Evolutionary conservation across 1,139 yeast species (phyloP), one percentile per base, ranked within the genome.

Genomic region (Taphrina deformans): DNA sequence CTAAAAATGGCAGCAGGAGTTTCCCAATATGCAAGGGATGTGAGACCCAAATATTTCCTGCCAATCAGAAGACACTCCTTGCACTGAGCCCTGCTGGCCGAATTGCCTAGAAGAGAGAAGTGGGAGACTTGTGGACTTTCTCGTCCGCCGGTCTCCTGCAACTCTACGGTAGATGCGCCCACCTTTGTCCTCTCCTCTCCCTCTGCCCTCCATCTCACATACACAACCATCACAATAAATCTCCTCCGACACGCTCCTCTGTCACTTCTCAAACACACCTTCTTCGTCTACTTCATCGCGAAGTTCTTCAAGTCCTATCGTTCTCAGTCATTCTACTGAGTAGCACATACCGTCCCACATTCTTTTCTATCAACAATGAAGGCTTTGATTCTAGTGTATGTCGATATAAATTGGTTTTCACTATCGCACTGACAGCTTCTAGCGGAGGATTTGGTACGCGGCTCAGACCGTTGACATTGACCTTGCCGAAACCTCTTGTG

Each of bases 401-500:
- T 23, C 26, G 5, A n/a, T 35, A 16, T 45, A 7, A 9, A 10
- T 9, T 18, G 18, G 2, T 2, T 12, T 26, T 23, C 38, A 26
- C 10, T 16, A 24, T 9, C 35, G 29, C 27, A 48, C 26, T n/a
- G 41, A 10, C 41, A 38, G 18, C n/a, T 18, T 50, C 21, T n/a
- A 59, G 63, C 55, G 67, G 67, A 23, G 67, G 67, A 9, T 93
- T 91, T 83, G 99, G 99, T 83, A 93, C 99, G 76, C 95, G 99
- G 82, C 88, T 93, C 82, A 92, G 99, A 85, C 99, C 99, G 70
- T 84, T 93, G 67, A 95, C 99, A 69, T 83, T 95, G 75, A 92
- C 99, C 67, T 84, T 89, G 71, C 99, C 99, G 78, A 95, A 95
- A 82, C 99, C 99, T 65, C 84, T 95, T 79, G 99, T 95, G 70